phyloP scores from a whole-genome alignment of 2,329 filamentous ascomycete species.

The Alternaria burnsii region DNA sequence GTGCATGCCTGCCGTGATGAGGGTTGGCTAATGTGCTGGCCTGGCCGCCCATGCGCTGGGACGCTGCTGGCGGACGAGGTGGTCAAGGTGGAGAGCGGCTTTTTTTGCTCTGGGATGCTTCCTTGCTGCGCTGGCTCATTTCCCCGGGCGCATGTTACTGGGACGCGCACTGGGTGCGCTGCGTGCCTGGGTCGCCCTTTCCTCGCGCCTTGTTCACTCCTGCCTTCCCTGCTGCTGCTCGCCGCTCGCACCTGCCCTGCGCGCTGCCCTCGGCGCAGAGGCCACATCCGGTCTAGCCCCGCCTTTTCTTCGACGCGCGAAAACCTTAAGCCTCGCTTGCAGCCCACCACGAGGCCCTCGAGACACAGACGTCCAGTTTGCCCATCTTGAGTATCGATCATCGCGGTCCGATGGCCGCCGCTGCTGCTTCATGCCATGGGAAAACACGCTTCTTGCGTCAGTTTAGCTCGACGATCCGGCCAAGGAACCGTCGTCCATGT shows the following conservation, averaged over 20 bases:
- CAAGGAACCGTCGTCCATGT: background rate
- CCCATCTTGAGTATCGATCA: conserved; percentile 24
- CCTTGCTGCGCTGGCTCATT: background rate
- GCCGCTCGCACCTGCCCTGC: conserved; percentile 12
- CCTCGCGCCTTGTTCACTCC: conserved; percentile 13
- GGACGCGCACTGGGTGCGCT: background rate
- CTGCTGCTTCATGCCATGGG: conserved; percentile 9
- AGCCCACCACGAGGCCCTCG: conserved; percentile 21
- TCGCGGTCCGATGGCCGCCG: conserved; percentile 17
- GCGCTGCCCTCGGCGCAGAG: conserved; percentile 14
- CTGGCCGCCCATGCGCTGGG: conserved; percentile 5
- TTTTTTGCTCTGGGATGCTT: conserved; percentile 2
- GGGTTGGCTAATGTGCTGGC: conserved; percentile 15
- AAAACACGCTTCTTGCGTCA: conserved; percentile 15
- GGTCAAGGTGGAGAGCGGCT: conserved; percentile 9
- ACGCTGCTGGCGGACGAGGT: background rate
- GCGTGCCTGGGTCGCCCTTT: conserved; percentile 9
- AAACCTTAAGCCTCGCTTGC: conserved; percentile 24
- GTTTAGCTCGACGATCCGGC: conserved; percentile 7
- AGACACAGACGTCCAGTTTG: conserved; percentile 28
- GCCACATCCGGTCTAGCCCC: conserved; percentile 21
- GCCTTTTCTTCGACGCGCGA: conserved; percentile 2
- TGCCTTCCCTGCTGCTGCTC: conserved; percentile 4
- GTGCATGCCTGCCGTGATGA: conserved; percentile 21
- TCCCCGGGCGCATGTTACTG: conserved; percentile 1